A percentile compares a stretch with the other conserved stretches of the same genome.
Conservation (phyloP, 768 basidiomycete genomes). For the Baorangia bicolor region DNA sequence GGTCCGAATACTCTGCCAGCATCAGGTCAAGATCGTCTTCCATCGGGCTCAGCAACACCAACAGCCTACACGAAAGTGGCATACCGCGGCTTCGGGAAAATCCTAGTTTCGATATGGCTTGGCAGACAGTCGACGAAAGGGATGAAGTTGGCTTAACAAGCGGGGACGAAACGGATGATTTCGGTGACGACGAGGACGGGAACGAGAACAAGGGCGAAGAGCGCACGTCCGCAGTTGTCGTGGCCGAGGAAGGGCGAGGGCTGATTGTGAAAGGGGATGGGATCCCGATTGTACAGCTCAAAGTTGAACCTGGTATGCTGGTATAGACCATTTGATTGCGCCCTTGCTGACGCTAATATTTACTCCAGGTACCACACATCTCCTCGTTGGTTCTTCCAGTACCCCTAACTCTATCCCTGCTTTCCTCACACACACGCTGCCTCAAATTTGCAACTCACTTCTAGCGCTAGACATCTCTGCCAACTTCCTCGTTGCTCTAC, state of each 20-base stretch:
- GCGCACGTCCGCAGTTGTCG: constrained; percentile 71
- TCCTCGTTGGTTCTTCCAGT: constrained; percentile 79
- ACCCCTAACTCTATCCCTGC: constrained; percentile 76
- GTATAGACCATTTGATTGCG: neutral
- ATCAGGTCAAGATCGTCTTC: constrained; percentile 72
- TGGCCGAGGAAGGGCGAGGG: constrained; percentile 84
- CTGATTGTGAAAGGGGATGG: constrained; percentile 75
- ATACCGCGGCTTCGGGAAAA: constrained; percentile 54
- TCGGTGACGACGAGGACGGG: constrained; percentile 52
- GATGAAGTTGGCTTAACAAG: constrained; percentile 63
- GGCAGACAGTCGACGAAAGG: constrained; percentile 71
- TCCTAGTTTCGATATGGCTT: constrained; percentile 74
- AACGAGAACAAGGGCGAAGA: constrained; percentile 59
- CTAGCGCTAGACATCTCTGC: constrained; percentile 92
- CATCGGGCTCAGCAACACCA: constrained; percentile 47
- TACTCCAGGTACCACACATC: constrained; percentile 82
- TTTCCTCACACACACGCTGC: constrained; percentile 69
- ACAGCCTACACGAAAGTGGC: constrained; percentile 39
- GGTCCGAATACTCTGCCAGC: constrained; percentile 72
- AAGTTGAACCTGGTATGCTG: constrained; percentile 68
- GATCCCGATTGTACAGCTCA: constrained; percentile 56
- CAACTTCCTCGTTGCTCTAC: constrained; percentile 81
- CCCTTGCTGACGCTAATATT: neutral
- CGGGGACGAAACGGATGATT: constrained; percentile 49
- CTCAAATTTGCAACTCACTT: constrained; percentile 71